phyloP scores from a whole-genome alignment of 2,329 filamentous ascomycete species.

The Teratosphaeria nubilosa region DNA sequence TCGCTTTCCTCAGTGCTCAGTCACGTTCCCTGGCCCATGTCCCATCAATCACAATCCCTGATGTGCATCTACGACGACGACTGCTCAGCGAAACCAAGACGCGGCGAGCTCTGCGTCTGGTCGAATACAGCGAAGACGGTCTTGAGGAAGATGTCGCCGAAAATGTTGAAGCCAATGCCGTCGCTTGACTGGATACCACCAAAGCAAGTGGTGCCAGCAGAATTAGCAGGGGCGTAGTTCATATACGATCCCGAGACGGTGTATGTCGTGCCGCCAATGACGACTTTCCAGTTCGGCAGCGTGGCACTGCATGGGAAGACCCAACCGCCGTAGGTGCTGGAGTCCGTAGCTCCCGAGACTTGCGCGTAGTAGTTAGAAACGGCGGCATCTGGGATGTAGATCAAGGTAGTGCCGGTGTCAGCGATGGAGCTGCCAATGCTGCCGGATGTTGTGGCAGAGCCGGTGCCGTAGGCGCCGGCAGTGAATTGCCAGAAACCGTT shows the following conservation, averaged over 20 bases:
- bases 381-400: conserved; percentile 47
- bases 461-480: conserved; percentile 47
- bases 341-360: conserved; percentile 43
- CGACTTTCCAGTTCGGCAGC: conserved; percentile 45
- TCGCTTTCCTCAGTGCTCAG: background rate
- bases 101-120: conserved; percentile 28
- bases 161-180: conserved; percentile 54
- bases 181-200: conserved; percentile 61
- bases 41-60: background rate
- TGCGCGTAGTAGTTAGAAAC: conserved; percentile 51
- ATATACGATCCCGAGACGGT: conserved; percentile 45
- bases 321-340: conserved; percentile 43
- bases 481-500: conserved; percentile 57
- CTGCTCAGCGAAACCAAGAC: conserved; percentile 37
- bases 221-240: conserved; percentile 40
- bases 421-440: conserved; percentile 49
- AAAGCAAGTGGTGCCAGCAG: conserved; percentile 48
- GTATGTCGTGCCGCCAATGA: conserved; percentile 40
- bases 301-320: conserved; percentile 41
- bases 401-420: conserved; percentile 61
- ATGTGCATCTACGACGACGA: background rate
- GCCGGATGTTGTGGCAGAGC: conserved; percentile 31
- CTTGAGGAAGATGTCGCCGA: conserved; percentile 67
- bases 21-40: background rate
- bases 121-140: conserved; percentile 66